phyloP scores from a whole-genome alignment of 441 rosid genomes.

The Arabidopsis hybrid region DNA sequence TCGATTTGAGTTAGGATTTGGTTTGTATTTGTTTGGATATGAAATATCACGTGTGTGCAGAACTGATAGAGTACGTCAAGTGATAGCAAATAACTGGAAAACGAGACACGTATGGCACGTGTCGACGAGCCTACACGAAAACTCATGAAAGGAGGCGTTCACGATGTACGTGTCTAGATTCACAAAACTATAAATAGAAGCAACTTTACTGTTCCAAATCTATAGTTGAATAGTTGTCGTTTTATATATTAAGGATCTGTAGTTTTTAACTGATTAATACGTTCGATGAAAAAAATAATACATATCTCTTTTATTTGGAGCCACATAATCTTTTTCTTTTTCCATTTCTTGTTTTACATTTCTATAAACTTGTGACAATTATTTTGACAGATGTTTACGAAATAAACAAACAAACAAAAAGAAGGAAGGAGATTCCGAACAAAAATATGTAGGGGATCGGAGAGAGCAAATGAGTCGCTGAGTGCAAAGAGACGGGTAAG shows the following conservation, averaged over 20 bases:
- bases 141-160: background rate
- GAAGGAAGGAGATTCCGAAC: background rate
- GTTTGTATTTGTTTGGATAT: background rate
- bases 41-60: background rate
- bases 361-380: no score
- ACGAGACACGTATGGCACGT: slow-evolving; percentile 20
- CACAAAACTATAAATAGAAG: slow-evolving; percentile 16
- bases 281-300: no score
- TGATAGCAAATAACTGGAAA: background rate
- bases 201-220: slow-evolving; percentile 3
- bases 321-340: background rate
- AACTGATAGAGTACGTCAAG: background rate
- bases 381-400: no score
- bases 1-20: no score
- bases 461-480: slow-evolving; percentile 5
- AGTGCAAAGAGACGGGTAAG: background rate
- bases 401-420: no score
- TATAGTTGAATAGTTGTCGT: no score
- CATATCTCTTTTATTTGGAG: background rate
- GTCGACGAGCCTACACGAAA: slow-evolving; percentile 19
- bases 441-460: background rate
- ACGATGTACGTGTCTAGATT: slow-evolving; percentile 15
- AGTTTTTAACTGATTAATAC: no score
- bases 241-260: no score
- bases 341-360: no score